Base-by-base conservation (phyloP, 805 yeast genomes). In the Diddensiella santjacobensis region DNA sequence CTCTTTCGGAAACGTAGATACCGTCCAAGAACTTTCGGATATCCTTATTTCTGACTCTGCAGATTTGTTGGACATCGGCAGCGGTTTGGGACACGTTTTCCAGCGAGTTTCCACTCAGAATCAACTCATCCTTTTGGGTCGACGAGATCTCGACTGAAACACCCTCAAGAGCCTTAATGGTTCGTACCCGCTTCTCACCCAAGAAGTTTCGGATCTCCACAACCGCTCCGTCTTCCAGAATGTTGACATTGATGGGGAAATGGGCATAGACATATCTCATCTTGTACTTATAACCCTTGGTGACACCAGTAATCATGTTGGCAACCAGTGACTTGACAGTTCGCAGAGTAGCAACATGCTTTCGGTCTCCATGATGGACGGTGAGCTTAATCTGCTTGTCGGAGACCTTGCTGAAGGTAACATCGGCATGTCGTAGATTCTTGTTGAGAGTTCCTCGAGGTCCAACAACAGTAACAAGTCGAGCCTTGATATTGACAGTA, bases 11-110 rank as follows among this genome's bases (percentile, higher is more conserved):
- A 68, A 91, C 99, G 77, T 91, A 91, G 79, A 91, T 90, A 89
- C 99, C 99, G 77, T 95, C 99, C 82, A 93, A 86, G 84, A 91
- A 91, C 83, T 91, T 91, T 80, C 99, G 87, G 91, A 93, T 91
- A 93, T 91, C 99, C 91, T 93, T 93, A 93, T 91, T 91, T 83
- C 96, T 87, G 72, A 89, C 98, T 75, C 95, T 83, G 82, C 97
- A 89, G 75, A 81, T 81, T 80, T 91, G 98, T 78, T 91, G 96
- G 67, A 93, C 81, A 72, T 89, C 96, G 68, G 99, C 99, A 75
- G 96, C 93, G 70, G 89, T 85, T 79, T 91, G 99, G 59, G 98
- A 93, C 63, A 91, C 99, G 70, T 82, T 87, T 79, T 91, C 97
- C 65, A 88, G 80, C 56, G 97, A 91, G 91, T 88, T 90, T 78